Percentiles rank a stretch among this genome's conserved stretches.
Evolutionary conservation across 768 basidiomycete genomes (phyloP).

Genomic region (Termitomyces sp.): DNA sequence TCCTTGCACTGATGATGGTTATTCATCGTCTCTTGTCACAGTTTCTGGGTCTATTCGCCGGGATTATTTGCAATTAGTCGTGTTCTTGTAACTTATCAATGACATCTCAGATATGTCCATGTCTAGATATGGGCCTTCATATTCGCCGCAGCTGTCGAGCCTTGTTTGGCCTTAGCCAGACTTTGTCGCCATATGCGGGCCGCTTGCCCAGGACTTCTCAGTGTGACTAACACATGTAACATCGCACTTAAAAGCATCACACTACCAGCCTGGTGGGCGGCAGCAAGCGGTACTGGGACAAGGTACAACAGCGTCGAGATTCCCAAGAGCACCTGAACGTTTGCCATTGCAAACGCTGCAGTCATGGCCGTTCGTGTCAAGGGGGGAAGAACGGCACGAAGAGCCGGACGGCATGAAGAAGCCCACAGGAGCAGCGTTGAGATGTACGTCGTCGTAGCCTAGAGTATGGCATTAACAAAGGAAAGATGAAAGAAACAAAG

Average conservation of each 20-base stretch:
- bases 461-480: neutral
- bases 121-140: neutral
- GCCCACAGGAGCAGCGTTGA: slow-evolving; percentile 61
- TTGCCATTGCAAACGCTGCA: slow-evolving; percentile 73
- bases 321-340: slow-evolving; percentile 68
- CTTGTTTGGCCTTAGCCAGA: neutral
- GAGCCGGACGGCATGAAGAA: slow-evolving; percentile 46
- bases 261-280: slow-evolving; percentile 93
- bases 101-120: neutral
- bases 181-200: slow-evolving; percentile 55
- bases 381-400: slow-evolving; percentile 66
- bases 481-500: neutral
- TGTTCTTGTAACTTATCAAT: neutral
- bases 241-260: slow-evolving; percentile 81
- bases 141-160: neutral
- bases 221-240: slow-evolving; percentile 66
- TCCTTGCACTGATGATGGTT: neutral
- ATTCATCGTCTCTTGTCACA: neutral
- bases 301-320: slow-evolving; percentile 83
- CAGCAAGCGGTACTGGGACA: slow-evolving; percentile 89
- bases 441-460: slow-evolving; percentile 86
- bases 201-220: slow-evolving; percentile 65
- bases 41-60: neutral
- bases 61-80: neutral
- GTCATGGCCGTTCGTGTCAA: slow-evolving; percentile 45